These are phyloP conservation scores for Lactifluus subvellereus DNA, from an alignment of 768 basidiomycete species.

Conservation along the genomic window DNA sequence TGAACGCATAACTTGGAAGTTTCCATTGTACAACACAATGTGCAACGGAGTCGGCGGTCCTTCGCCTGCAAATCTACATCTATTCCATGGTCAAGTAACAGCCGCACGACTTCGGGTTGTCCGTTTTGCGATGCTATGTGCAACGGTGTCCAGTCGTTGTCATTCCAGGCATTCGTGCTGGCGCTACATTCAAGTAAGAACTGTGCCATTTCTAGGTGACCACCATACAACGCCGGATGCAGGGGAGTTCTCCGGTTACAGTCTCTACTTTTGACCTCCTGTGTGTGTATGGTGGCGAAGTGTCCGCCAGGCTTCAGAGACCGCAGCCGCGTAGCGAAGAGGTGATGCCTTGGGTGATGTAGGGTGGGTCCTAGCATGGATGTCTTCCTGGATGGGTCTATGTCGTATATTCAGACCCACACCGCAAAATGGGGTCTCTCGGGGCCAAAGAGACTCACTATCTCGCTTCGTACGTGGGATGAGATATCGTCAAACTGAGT, in stretches of 20 bases:
- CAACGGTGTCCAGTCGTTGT: not conserved
- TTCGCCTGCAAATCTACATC: not conserved
- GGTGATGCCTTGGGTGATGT: too few species aligned
- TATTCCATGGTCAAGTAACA: not conserved
- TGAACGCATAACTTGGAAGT: too few species aligned
- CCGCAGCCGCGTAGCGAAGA: not conserved
- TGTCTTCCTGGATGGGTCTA: too few species aligned
- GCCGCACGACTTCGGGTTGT: not conserved
- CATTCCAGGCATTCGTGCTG: too few species aligned
- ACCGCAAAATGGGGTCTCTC: too few species aligned
- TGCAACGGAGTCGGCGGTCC: not conserved
- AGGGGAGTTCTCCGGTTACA: not conserved
- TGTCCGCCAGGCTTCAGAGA: not conserved
- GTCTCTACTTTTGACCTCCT: too few species aligned
- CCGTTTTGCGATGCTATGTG: not conserved
- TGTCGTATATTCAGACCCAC: too few species aligned
- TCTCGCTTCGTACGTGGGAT: too few species aligned
- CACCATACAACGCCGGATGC: not conserved
- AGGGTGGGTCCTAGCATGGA: too few species aligned
- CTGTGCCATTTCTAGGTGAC: not conserved
- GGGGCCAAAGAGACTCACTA: too few species aligned
- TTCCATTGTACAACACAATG: conserved; percentile 1
- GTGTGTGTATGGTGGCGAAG: too few species aligned
- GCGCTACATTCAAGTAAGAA: not conserved
- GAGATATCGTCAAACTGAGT: too few species aligned